Evolutionary conservation across 2,329 filamentous ascomycete species (phyloP), one percentile per base, ranked within the genome.

Genomic region (Sclerotinia nivalis): DNA sequence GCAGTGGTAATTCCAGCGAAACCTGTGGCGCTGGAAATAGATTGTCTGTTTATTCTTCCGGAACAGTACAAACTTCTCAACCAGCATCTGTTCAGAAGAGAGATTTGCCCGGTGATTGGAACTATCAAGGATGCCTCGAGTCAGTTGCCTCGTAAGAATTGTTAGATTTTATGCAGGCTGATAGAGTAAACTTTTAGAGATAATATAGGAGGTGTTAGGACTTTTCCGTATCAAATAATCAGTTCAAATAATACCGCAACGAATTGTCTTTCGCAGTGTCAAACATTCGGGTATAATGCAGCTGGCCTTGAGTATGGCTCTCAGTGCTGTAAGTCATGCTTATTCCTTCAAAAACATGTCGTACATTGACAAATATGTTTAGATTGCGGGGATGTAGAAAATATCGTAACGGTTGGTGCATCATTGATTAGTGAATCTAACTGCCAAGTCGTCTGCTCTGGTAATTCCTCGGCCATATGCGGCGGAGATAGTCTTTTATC

Each of bases 81-180:
- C 50, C 70, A 18, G 72, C 76, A 52, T 61, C 73, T 37, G 66
- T 73, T 47, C 75, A 78, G 58, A 72, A 69, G 9, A 72, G 69
- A 25, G 70, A 62, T 28, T 70, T 78, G 34, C 77, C 76, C 10
- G 76, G 74, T 20, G 67, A 61, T n/a, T 78, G 77, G 76, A 66
- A 70, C 0, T 78, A 78, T 55, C 61, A 73, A 43, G 77, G 75
- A 7, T 78, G 77, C 89, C 71, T 84, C 82, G 64, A 88, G 86
- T 83, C 82, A 87, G 75, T 80, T 84, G 73, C 79, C 83, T 73
- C 58, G n/a, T 54, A 43, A 66, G 2, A 50, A 9, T n/a, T 52
- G 3, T 45, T 31, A 13, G 12, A 28, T 20, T 31, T 55, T n/a
- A 62, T 25, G 28, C 20, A 58, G 45, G 25, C 60, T 70, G 56